Evolutionary conservation across 495 filamentous ascomycete genomes (phyloP), one percentile per base, ranked within the genome.

Genomic region (Annulohypoxylon maeteangense): DNA sequence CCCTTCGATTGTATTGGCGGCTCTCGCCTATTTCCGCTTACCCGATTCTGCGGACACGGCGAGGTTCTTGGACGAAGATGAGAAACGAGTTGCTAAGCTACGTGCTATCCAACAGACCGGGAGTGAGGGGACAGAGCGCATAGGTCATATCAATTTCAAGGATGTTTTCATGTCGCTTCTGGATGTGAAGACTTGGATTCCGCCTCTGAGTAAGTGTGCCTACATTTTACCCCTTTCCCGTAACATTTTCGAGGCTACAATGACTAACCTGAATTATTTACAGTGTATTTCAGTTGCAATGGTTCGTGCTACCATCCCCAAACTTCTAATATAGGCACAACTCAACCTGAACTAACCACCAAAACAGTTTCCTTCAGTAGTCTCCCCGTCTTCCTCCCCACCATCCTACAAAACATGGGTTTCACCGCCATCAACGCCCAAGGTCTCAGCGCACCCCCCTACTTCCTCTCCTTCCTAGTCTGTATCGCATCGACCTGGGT

Each of bases 381-480:
- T 5, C 86, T 97, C 7, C 92, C 93, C 0, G 91, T 95, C 2
- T 97, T 95, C 75, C 84, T 97, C 1, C 93, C 93, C 0, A 90
- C 91, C 8, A 93, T 96, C 75, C 83, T 94, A 11, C 83, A 87
- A 54, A 86, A 90, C 48, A 93, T 95, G 90, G 93, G 92, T 12
- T 94, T 90, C 78, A 88, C 85, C 7, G 78, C 84, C 16, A 87
- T 94, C 62, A 83, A 91, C 62, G 88, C 93, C 1, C 93, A 97
- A 77, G 93, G 91, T 0, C 88, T 96, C 29, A 91, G 90, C 11
- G 91, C 92, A 0, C 93, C 93, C 2, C 92, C 92, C 0, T 96
- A 92, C 80, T 90, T 97, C 67, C 79, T 92, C 16, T 87, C 91
- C 0, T 94, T 95, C 70, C 69, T 93, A 18, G 76, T 90, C 23